These are phyloP conservation scores for Cercospora canescens DNA, from an alignment of 2,329 filamentous ascomycete species.

Conservation along the genomic window DNA sequence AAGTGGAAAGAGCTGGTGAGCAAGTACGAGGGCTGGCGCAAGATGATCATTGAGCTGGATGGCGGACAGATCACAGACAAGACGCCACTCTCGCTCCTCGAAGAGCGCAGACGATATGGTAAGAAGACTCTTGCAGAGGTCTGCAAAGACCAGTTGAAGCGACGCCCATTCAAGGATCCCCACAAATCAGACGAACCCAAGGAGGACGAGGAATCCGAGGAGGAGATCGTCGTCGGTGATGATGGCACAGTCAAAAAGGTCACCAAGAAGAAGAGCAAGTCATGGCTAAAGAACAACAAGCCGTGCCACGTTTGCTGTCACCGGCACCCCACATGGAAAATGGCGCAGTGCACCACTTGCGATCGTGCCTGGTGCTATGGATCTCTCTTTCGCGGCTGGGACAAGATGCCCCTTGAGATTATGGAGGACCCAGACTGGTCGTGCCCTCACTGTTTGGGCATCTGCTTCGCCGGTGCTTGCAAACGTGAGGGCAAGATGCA, in stretches of 20 bases:
- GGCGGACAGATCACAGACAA: constrained; percentile 60
- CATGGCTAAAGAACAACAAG: constrained; percentile 51
- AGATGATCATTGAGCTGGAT: constrained; percentile 72
- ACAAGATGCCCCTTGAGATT: constrained; percentile 79
- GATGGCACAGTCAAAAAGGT: constrained; percentile 65
- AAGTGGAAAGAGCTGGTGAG: constrained; percentile 74
- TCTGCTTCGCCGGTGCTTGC: constrained; percentile 85
- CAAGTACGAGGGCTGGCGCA: constrained; percentile 81
- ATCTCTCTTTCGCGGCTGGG: constrained; percentile 87
- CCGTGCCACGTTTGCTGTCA: constrained; percentile 82
- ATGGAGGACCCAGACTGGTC: constrained; percentile 82
- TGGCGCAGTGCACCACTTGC: constrained; percentile 78
- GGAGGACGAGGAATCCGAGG: constrained; percentile 48
- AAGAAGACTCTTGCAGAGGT: constrained; percentile 86
- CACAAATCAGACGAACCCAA: constrained; percentile 57
- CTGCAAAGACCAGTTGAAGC: constrained; percentile 84
- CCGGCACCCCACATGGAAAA: constrained; percentile 78
- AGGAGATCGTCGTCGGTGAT: constrained; percentile 63
- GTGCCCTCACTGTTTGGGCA: constrained; percentile 81
- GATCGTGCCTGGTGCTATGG: constrained; percentile 84
- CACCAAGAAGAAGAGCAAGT: constrained; percentile 58
- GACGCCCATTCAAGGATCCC: constrained; percentile 80
- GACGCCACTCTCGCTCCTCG: constrained; percentile 69
- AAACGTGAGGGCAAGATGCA: constrained; percentile 66
- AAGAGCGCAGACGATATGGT: constrained; percentile 65